A percentile compares a stretch with the other conserved stretches of the same genome.
phyloP scores from a whole-genome alignment of 306 rosid genomes.

The Phaseolus lunatus region DNA sequence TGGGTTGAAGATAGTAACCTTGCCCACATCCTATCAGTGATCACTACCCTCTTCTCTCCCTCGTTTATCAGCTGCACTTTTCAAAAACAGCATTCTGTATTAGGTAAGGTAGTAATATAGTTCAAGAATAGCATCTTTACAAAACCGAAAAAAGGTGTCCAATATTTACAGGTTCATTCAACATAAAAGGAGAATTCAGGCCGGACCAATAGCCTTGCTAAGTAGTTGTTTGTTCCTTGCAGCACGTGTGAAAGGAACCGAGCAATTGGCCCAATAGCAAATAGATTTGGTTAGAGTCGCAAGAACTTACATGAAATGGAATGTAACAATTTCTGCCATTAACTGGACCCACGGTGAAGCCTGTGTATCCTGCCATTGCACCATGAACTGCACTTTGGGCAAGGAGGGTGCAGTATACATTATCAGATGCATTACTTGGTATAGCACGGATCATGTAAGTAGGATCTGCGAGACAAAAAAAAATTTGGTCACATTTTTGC shows the following conservation, averaged over 20 bases:
- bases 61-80: conserved; percentile 63
- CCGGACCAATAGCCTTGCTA: not conserved
- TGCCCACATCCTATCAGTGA: conserved; percentile 85
- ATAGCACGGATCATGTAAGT: conserved; percentile 85
- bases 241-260: not conserved
- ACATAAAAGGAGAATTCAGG: not conserved
- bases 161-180: not conserved
- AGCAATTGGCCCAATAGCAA: not conserved
- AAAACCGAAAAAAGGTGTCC: not conserved
- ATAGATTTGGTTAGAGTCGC: not conserved
- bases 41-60: conserved; percentile 63
- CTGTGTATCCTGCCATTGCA: conserved; percentile 80
- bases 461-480: conserved; percentile 68
- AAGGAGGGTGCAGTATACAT: conserved; percentile 72
- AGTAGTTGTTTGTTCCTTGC: not conserved
- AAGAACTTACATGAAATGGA: conserved; percentile 67
- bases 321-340: conserved; percentile 73
- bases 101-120: not conserved
- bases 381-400: conserved; percentile 82
- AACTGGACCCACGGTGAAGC: conserved; percentile 73
- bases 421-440: conserved; percentile 79
- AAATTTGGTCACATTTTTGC: conserved; percentile 29
- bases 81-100: conserved; percentile 13
- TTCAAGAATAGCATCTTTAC: conserved; percentile 2
- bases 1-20: conserved; percentile 69